Base-by-base conservation (phyloP, 2,329 filamentous ascomycete species). In the Fusarium tjaetaba region DNA sequence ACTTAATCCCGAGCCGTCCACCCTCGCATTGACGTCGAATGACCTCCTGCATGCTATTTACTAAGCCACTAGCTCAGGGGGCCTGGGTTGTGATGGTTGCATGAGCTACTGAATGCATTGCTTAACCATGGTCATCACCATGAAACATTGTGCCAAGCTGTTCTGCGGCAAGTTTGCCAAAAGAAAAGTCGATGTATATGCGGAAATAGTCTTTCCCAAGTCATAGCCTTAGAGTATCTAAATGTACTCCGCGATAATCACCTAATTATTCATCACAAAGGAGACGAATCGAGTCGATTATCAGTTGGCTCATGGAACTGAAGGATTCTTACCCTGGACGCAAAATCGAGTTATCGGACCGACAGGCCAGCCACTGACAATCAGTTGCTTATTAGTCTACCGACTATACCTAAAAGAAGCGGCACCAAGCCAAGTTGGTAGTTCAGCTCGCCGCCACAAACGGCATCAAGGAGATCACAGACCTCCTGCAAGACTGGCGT, bases 201-300 rank as follows among this genome's bases (percentile, higher is more conserved):
- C 11, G 10, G 11, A 20, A 10, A 20, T 10, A 22, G 8, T 22
- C 3, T 4, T 11, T 22, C 5, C 11, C 4, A 10, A 15, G 1
- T 15, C 5, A 22, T 7, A 22, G 9, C 5, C 7, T 11, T 2
- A 9, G 3, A 18, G 3, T 4, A 0, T 11, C 7, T 32, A 4
- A 4, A 11, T 11, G 3, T 9, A 13, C 13, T n/a, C 10, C 11
- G 16, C 7, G 14, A 6, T 2, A 7, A 18, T 5, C 7, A 7
- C 10, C 11, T 4, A 6, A 18, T n/a, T 15, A 7, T 34, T 7
- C 32, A 14, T 34, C 32, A 34, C 13, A 34, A 15, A 14, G 32
- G 32, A 34, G 5, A 5, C 14, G 13, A 7, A 34, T 34, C 13
- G 13, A 32, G 32, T 32, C 11, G 3, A 30, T 49, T 6, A 18